These are phyloP conservation scores for Rehmannia glutinosa DNA, from an alignment of 257 asterid species.

Conservation along the genomic window DNA sequence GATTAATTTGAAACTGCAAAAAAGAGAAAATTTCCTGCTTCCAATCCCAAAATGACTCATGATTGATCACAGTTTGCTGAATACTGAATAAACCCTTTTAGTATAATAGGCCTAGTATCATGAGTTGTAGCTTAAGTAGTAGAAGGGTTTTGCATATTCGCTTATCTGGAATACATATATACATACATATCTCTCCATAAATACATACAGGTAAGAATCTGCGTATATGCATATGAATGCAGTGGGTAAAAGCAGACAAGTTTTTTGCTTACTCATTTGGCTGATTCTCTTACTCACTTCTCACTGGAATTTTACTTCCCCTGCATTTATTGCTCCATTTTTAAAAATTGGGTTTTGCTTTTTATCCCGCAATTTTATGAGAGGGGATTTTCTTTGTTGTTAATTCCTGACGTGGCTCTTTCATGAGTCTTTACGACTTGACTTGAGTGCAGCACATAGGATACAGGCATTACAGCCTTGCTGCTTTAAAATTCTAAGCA, in stretches of 20 bases:
- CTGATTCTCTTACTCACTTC: slow-evolving; percentile 17
- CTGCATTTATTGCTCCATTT: background rate
- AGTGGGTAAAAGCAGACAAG: slow-evolving; percentile 28
- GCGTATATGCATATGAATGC: slow-evolving; percentile 19
- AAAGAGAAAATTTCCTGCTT: no score
- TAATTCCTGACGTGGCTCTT: no score
- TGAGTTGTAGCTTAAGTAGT: background rate
- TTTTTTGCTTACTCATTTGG: slow-evolving; percentile 11
- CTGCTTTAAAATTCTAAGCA: background rate
- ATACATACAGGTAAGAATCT: slow-evolving; percentile 14
- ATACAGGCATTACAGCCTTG: background rate
- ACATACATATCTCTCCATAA: no score
- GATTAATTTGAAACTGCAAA: no score
- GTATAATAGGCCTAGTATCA: background rate
- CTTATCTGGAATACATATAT: slow-evolving; percentile 23
- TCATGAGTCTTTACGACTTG: no score
- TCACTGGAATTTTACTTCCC: background rate
- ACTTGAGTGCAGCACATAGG: background rate
- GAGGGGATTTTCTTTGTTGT: background rate
- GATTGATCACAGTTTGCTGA: slow-evolving; percentile 1
- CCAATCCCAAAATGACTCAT: slow-evolving; percentile 51
- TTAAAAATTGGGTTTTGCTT: background rate
- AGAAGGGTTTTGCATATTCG: slow-evolving; percentile 22
- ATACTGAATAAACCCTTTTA: background rate
- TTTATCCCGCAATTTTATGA: background rate